Percentiles rank a stretch among this genome's conserved stretches.
These are phyloP conservation scores for Russula lepida DNA, from an alignment of 768 basidiomycete species.

Conservation along the genomic window DNA sequence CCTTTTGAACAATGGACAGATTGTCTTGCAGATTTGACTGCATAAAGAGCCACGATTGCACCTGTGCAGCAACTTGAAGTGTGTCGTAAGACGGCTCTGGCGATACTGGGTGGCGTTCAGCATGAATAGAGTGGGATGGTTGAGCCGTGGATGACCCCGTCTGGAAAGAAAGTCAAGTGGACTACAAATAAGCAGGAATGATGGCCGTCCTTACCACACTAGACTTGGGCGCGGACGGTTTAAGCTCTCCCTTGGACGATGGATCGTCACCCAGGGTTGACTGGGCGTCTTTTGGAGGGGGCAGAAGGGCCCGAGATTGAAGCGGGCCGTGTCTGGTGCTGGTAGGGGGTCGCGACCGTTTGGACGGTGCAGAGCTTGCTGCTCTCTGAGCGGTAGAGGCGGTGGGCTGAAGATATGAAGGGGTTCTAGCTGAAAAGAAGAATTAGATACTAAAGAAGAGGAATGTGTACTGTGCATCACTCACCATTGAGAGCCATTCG, in stretches of 20 bases:
- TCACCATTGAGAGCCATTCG: conserved; percentile 3
- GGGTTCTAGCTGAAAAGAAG: conserved; percentile 10
- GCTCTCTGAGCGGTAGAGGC: conserved; percentile 19
- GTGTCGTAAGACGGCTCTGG: conserved; percentile 20
- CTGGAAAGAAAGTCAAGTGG: not conserved
- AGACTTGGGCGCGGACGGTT: not conserved
- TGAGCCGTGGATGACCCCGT: not conserved
- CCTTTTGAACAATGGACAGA: conserved; percentile 34
- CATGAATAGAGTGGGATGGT: not conserved
- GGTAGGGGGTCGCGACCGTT: not conserved
- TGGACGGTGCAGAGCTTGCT: conserved; percentile 5
- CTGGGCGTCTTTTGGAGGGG: not conserved
- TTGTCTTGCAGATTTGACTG: conserved; percentile 45
- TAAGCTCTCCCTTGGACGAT: not conserved
- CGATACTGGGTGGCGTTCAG: not conserved
- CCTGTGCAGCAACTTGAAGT: conserved; percentile 43
- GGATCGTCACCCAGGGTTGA: not conserved
- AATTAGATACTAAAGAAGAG: not conserved
- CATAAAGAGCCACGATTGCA: conserved; percentile 57
- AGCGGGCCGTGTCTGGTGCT: not conserved
- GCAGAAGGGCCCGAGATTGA: not conserved
- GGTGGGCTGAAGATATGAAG: conserved; percentile 22
- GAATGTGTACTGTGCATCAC: not conserved
- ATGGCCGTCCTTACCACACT: not conserved
- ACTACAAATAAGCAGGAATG: too few relatives aligned